phyloP scores from a whole-genome alignment of 108 stramenopile genomes.

The Mediolabrus comicus region DNA sequence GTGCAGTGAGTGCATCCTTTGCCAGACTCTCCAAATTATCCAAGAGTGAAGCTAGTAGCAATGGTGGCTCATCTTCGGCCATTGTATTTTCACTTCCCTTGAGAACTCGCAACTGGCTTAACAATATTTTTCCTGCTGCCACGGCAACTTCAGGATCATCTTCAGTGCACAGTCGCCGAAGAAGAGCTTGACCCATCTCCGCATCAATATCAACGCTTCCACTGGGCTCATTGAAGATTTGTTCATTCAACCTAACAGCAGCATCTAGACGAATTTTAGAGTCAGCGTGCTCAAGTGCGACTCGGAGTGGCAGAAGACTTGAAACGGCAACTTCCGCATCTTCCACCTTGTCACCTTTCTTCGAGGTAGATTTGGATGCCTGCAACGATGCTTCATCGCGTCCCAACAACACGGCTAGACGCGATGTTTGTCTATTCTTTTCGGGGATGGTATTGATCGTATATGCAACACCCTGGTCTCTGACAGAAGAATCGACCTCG shows the following conservation, averaged over 20 bases:
- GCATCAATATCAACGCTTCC: constrained; percentile 18
- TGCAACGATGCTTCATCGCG: constrained; percentile 7
- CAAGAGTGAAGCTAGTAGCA: background rate
- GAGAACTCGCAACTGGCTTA: constrained; percentile 16
- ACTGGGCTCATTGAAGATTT: constrained; percentile 6
- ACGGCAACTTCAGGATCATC: constrained; percentile 53
- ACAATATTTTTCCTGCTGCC: constrained; percentile 53
- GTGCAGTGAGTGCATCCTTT: constrained; percentile 20
- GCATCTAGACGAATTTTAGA: constrained; percentile 60
- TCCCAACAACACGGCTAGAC: constrained; percentile 36
- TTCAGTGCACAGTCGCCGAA: constrained; percentile 60
- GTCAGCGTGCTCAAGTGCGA: constrained; percentile 76
- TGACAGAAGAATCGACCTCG: constrained; percentile 11
- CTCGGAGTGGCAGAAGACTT: constrained; percentile 58
- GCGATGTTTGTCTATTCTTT: constrained; percentile 4
- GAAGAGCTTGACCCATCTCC: constrained; percentile 46
- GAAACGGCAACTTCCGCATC: constrained; percentile 12
- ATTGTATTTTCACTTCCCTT: constrained; percentile 1
- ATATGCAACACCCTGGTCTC: constrained; percentile 43
- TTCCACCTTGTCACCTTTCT: constrained; percentile 2
- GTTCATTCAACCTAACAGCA: constrained; percentile 41
- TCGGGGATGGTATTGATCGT: constrained; percentile 15
- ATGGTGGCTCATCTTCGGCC: background rate
- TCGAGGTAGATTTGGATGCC: background rate
- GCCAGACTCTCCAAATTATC: constrained; percentile 31